Conservation (phyloP, 148 eudicot species). For the Gaultheria prostrata region DNA sequence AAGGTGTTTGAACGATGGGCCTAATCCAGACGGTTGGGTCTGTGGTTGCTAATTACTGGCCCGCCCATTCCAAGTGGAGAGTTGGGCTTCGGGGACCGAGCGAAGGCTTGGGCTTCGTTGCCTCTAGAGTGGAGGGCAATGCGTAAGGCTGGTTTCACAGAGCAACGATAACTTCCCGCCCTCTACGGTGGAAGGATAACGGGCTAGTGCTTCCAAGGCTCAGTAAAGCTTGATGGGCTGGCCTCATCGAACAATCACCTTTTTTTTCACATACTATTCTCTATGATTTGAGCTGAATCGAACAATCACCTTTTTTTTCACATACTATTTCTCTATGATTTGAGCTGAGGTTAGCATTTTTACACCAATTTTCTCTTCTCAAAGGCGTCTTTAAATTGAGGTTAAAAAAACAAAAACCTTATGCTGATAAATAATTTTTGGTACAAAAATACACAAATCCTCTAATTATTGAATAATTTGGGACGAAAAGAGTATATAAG, state of each 20-base stretch:
- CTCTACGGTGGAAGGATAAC: conserved; percentile 34
- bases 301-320: no score
- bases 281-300: no score
- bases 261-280: no score
- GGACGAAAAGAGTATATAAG: no score
- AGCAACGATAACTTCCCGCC: conserved; percentile 27
- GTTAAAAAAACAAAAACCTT: no score
- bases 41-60: neutral
- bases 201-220: conserved; percentile 17
- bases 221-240: neutral
- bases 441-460: no score
- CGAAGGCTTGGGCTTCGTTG: conserved; percentile 11
- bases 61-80: conserved; percentile 28
- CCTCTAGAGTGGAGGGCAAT: conserved; percentile 26
- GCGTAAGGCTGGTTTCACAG: conserved; percentile 39
- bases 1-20: conserved; percentile 11
- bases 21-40: neutral
- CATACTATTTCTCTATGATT: no score
- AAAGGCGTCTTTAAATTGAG: no score
- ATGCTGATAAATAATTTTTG: no score
- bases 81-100: neutral
- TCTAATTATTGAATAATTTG: no score
- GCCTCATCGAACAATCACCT: neutral
- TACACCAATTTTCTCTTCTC: no score
- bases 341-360: no score